phyloP scores from a whole-genome alignment of 176 grass and related monocot genomes.

The Zea luxurians region DNA sequence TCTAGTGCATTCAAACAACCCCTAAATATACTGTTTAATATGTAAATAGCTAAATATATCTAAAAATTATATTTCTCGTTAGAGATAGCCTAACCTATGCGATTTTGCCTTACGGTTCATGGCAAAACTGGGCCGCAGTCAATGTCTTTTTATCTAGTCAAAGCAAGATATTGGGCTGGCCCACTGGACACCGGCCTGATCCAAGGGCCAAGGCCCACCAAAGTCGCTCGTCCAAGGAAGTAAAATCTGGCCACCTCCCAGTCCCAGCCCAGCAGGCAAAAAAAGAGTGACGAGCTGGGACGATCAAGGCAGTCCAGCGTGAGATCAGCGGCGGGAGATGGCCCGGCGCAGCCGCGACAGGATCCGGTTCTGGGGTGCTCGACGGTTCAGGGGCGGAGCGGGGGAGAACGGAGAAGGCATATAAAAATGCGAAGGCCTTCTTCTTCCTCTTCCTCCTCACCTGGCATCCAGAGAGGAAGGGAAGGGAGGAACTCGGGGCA shows the following conservation, averaged over 20 bases:
- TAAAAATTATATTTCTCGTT: too few relatives aligned
- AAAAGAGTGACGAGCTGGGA: background rate
- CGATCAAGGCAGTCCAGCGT: too few relatives aligned
- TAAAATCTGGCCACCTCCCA: background rate
- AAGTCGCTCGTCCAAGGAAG: background rate
- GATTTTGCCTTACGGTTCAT: background rate
- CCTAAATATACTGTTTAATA: too few relatives aligned
- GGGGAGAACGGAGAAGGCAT: constrained; percentile 6
- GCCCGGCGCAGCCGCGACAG: background rate
- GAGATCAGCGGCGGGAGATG: too few relatives aligned
- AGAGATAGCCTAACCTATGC: background rate
- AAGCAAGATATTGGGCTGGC: too few relatives aligned
- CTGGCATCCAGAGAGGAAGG: constrained; percentile 29
- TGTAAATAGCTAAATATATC: too few relatives aligned
- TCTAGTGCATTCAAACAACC: too few relatives aligned
- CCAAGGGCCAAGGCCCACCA: background rate
- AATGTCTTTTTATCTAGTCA: background rate
- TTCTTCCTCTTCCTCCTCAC: constrained; percentile 29
- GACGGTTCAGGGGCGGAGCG: constrained; percentile 26
- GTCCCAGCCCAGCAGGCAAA: background rate
- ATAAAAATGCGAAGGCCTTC: constrained; percentile 40
- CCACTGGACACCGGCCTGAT: background rate
- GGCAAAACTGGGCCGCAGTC: background rate
- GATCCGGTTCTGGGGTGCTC: constrained; percentile 39
- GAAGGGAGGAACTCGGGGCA: constrained; percentile 24